These are phyloP conservation scores for Echinochloa phyllopogon DNA, from an alignment of 176 grass and related monocot genomes.

Conservation along the genomic window DNA sequence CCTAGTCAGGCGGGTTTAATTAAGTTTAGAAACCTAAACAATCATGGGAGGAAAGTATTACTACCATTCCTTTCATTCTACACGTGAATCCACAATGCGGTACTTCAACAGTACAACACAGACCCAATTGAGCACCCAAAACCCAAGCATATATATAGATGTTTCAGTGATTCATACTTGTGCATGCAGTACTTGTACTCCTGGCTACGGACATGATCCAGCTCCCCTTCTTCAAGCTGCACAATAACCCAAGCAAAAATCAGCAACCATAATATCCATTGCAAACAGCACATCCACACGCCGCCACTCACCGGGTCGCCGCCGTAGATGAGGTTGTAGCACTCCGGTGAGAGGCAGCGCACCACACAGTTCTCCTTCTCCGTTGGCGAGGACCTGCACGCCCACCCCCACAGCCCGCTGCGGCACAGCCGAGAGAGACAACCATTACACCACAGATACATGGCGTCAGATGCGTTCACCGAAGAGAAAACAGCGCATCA, in stretches of 20 bases:
- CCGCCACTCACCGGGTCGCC: conserved; percentile 74
- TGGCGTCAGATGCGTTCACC: conserved; percentile 6
- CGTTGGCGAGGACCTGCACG: conserved; percentile 70
- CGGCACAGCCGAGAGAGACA: neutral
- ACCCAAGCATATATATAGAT: neutral
- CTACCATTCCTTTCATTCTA: neutral
- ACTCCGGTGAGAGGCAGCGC: conserved; percentile 84
- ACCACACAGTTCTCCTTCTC: conserved; percentile 97
- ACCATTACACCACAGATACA: conserved; percentile 16
- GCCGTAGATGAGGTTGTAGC: conserved; percentile 85
- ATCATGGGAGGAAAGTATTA: neutral
- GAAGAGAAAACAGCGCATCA: neutral
- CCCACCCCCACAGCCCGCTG: conserved; percentile 92
- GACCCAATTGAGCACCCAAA: conserved; percentile 8
- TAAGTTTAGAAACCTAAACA: neutral
- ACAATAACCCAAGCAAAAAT: neutral
- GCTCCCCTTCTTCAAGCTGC: conserved; percentile 97
- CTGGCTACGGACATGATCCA: conserved; percentile 77
- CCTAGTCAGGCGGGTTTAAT: neutral
- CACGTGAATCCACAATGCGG: neutral
- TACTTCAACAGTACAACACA: neutral
- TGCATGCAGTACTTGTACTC: conserved; percentile 98
- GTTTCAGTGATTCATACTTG: conserved; percentile 62
- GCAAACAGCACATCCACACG: conserved; percentile 1
- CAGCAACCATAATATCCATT: conserved; percentile 10